Evolutionary conservation across 768 basidiomycete species (phyloP).

Genomic region (Gloeopeniophorella convolvens): DNA sequence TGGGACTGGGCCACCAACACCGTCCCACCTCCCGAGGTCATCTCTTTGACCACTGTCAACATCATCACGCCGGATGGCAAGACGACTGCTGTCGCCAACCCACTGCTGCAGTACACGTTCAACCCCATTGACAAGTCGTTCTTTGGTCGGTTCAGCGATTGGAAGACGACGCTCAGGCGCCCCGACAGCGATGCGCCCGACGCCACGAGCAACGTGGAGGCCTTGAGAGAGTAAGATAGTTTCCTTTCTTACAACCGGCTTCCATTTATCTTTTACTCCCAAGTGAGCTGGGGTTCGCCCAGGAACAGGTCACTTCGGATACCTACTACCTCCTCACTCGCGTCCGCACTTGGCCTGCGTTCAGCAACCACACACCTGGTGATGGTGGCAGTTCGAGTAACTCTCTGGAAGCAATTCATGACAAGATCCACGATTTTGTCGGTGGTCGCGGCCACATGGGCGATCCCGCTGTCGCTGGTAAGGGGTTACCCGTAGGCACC

Average conservation of each 20-base stretch:
- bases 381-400: constrained; percentile 36
- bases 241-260: neutral
- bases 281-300: constrained; percentile 7
- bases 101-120: constrained; percentile 33
- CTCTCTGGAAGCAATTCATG: constrained; percentile 47
- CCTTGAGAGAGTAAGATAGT: constrained; percentile 26
- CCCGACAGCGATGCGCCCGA: neutral
- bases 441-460: constrained; percentile 24
- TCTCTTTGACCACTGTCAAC: constrained; percentile 28
- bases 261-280: neutral
- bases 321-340: constrained; percentile 32
- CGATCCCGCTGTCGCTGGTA: constrained; percentile 29
- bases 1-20: constrained; percentile 46
- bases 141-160: neutral
- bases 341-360: constrained; percentile 36
- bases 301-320: constrained; percentile 6
- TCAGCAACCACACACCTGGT: constrained; percentile 39
- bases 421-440: constrained; percentile 33
- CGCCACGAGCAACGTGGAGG: constrained; percentile 24
- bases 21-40: constrained; percentile 36
- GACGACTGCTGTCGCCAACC: constrained; percentile 28
- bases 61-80: constrained; percentile 32
- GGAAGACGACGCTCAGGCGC: constrained; percentile 12
- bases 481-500: constrained; percentile 42
- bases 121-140: constrained; percentile 25